Evolutionary conservation across 495 filamentous ascomycete genomes (phyloP).

Genomic region (Friedmanniomyces endolithicus): DNA sequence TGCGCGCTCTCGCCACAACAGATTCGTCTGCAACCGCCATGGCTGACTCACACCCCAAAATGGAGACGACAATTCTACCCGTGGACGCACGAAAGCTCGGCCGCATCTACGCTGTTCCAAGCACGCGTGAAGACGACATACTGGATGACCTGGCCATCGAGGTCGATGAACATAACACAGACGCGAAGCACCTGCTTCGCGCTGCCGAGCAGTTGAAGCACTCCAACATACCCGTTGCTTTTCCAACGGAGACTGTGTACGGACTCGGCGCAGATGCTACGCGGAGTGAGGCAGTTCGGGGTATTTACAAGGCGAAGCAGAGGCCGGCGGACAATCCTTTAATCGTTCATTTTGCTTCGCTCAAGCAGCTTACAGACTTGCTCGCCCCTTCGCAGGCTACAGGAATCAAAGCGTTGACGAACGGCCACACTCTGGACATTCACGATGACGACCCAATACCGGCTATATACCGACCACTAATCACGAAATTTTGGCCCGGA

Average conservation of each 20-base stretch:
- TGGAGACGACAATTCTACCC: conserved; percentile 11
- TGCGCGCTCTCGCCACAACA: neutral
- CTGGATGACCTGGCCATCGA: conserved; percentile 19
- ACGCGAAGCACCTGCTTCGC: conserved; percentile 29
- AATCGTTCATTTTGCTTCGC: conserved; percentile 79
- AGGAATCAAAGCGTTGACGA: neutral
- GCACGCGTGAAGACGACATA: neutral
- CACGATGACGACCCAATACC: conserved; percentile 45
- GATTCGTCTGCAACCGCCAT: neutral
- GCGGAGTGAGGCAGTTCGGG: conserved; percentile 64
- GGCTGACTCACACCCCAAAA: neutral
- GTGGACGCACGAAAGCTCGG: conserved; percentile 16
- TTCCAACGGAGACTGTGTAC: conserved; percentile 97
- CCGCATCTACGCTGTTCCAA: neutral
- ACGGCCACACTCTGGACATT: neutral
- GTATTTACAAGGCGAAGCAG: conserved; percentile 84
- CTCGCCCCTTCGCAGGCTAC: conserved; percentile 32
- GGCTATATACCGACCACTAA: conserved; percentile 66
- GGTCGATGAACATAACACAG: conserved; percentile 4
- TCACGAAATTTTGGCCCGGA: conserved; percentile 83
- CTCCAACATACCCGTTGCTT: conserved; percentile 68
- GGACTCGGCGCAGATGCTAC: conserved; percentile 92
- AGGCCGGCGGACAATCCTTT: conserved; percentile 88
- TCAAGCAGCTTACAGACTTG: conserved; percentile 61
- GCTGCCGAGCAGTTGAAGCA: conserved; percentile 51